Percentiles rank a stretch among this genome's conserved stretches.
phyloP scores from a whole-genome alignment of 768 basidiomycete species.

The Dioszegia hungarica region DNA sequence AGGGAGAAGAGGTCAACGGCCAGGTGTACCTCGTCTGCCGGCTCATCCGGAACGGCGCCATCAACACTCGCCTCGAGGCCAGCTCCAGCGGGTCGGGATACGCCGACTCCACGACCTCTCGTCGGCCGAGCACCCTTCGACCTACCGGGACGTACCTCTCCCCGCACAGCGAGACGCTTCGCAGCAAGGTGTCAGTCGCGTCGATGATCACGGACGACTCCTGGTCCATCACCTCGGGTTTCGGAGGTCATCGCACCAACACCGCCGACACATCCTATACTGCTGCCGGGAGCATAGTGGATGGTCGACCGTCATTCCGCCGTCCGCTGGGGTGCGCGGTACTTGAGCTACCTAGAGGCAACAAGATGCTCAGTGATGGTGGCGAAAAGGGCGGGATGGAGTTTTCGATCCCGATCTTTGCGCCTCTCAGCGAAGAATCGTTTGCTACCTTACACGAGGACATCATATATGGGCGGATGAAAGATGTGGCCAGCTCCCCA shows the following conservation, averaged over 20 bases:
- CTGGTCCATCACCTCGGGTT: slow-evolving; percentile 42
- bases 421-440: slow-evolving; percentile 71
- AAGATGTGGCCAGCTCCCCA: slow-evolving; percentile 75
- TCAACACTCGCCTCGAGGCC: slow-evolving; percentile 65
- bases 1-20: slow-evolving; percentile 75
- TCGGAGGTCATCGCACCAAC: slow-evolving; percentile 18
- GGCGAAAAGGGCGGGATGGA: slow-evolving; percentile 65
- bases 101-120: slow-evolving; percentile 51
- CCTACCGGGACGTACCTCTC: slow-evolving; percentile 2
- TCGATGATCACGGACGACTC: slow-evolving; percentile 31
- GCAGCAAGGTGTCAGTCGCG: neutral
- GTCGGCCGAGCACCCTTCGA: slow-evolving; percentile 55
- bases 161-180: neutral
- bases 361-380: slow-evolving; percentile 63
- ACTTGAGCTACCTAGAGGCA: slow-evolving; percentile 72
- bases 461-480: slow-evolving; percentile 64
- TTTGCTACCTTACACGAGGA: slow-evolving; percentile 95
- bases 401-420: slow-evolving; percentile 79
- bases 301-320: slow-evolving; percentile 54
- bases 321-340: slow-evolving; percentile 96
- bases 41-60: slow-evolving; percentile 77
- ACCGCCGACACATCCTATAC: slow-evolving; percentile 20
- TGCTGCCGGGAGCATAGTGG: slow-evolving; percentile 8
- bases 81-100: slow-evolving; percentile 48
- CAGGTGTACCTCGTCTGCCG: slow-evolving; percentile 84